Evolutionary conservation across 768 basidiomycete genomes (phyloP).

Genomic region (Mycena polygramma): DNA sequence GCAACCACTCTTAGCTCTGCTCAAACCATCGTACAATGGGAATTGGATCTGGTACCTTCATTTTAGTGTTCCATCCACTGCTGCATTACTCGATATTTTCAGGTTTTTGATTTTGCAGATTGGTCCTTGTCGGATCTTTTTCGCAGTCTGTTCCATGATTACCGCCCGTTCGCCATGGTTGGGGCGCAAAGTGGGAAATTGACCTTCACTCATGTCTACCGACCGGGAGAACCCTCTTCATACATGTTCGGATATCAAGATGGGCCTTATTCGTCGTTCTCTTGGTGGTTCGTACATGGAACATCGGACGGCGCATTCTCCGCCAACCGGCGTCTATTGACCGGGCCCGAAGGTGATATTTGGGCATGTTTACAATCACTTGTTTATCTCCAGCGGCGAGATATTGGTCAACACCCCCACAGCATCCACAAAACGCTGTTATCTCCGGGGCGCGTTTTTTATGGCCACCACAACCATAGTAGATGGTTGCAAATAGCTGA

Average conservation of each 20-base stretch:
- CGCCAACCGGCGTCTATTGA: too few relatives aligned
- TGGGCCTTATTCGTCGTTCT: not conserved
- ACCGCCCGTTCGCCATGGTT: not conserved
- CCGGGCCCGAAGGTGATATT: too few relatives aligned
- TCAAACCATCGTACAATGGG: constrained; percentile 2
- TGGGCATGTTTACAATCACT: too few relatives aligned
- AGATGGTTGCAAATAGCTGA: not conserved
- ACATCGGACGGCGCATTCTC: too few relatives aligned
- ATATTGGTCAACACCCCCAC: too few relatives aligned
- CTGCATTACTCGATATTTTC: not conserved
- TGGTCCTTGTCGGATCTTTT: not conserved
- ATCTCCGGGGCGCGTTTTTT: not conserved
- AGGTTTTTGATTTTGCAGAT: not conserved
- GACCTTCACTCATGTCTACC: not conserved
- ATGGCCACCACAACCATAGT: too few relatives aligned
- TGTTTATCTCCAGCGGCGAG: too few relatives aligned
- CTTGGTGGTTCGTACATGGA: not conserved
- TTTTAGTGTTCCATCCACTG: not conserved
- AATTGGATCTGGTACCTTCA: not conserved
- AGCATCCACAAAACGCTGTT: too few relatives aligned
- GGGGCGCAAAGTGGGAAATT: not conserved
- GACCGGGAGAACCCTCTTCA: not conserved
- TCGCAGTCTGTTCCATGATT: too few relatives aligned
- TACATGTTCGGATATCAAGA: too few relatives aligned
- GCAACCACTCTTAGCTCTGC: not conserved